Evolutionary conservation across 2,329 filamentous ascomycete species (phyloP).

Genomic region (Aureobasidium melanogenum): DNA sequence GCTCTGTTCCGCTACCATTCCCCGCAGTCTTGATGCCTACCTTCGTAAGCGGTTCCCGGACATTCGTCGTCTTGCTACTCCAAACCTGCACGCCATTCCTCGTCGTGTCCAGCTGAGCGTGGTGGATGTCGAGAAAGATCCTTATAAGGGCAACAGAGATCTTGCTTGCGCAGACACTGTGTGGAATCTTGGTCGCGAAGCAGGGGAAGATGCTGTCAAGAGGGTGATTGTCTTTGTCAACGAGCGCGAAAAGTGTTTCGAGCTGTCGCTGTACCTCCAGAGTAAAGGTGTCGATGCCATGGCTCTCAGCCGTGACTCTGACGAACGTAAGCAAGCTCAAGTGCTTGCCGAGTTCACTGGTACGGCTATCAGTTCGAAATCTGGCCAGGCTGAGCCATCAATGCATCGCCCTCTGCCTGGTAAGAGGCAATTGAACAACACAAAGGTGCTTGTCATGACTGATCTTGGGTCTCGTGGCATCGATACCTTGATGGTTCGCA

Average conservation of each 20-base stretch:
- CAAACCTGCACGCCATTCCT: slow-evolving; percentile 92
- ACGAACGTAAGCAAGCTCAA: slow-evolving; percentile 66
- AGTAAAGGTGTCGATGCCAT: slow-evolving; percentile 83
- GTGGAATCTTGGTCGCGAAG: slow-evolving; percentile 81
- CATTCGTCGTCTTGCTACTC: slow-evolving; percentile 80
- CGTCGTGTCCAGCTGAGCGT: slow-evolving; percentile 89
- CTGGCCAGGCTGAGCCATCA: background rate
- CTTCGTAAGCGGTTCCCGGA: slow-evolving; percentile 74
- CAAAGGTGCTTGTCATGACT: slow-evolving; percentile 87
- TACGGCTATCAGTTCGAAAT: background rate
- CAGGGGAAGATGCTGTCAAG: slow-evolving; percentile 54
- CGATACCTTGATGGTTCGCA: slow-evolving; percentile 81
- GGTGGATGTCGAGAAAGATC: slow-evolving; percentile 83
- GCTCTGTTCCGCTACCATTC: slow-evolving; percentile 93
- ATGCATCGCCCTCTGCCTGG: background rate
- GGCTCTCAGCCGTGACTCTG: slow-evolving; percentile 76
- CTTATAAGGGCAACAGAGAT: slow-evolving; percentile 85
- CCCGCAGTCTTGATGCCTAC: slow-evolving; percentile 75
- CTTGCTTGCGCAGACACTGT: slow-evolving; percentile 92
- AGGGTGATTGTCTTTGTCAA: slow-evolving; percentile 95
- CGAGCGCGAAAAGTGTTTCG: slow-evolving; percentile 78
- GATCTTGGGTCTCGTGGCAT: slow-evolving; percentile 89
- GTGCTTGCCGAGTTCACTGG: slow-evolving; percentile 69
- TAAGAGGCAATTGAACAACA: slow-evolving; percentile 55
- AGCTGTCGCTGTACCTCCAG: slow-evolving; percentile 68